A percentile compares a stretch with the other conserved stretches of the same genome.
phyloP scores from a whole-genome alignment of 345 rosid species.

The Durio zibethinus region DNA sequence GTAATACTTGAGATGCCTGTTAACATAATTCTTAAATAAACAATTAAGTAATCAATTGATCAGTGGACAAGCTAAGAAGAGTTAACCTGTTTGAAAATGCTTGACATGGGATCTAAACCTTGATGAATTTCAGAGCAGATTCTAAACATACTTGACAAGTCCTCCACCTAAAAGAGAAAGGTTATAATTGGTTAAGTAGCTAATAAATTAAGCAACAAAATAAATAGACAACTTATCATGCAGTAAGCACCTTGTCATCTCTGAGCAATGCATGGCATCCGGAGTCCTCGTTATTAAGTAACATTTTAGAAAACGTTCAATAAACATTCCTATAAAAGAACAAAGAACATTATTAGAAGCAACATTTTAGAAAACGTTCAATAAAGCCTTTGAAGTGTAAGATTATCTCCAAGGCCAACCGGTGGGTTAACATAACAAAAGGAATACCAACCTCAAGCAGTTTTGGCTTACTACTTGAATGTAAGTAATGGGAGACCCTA shows the following conservation, averaged over 20 bases:
- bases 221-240: slow-evolving; percentile 9
- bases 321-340: slow-evolving; percentile 41
- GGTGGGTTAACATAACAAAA: background rate
- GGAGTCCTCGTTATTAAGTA: slow-evolving; percentile 67
- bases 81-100: slow-evolving; percentile 56
- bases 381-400: background rate
- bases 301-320: no score
- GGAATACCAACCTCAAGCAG: slow-evolving; percentile 51
- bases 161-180: slow-evolving; percentile 45
- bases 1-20: background rate
- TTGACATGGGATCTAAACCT: slow-evolving; percentile 60
- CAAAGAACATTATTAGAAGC: slow-evolving; percentile 2
- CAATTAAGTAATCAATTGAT: background rate
- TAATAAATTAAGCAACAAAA: slow-evolving; percentile 3
- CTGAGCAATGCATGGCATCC: slow-evolving; percentile 67
- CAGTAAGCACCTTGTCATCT: slow-evolving; percentile 58
- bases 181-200: background rate
- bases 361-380: background rate
- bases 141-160: slow-evolving; percentile 73
- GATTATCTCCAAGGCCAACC: background rate
- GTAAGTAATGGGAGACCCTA: slow-evolving; percentile 58
- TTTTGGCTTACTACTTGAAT: slow-evolving; percentile 49
- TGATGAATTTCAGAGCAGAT: slow-evolving; percentile 49
- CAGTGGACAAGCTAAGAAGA: background rate
- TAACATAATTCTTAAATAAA: background rate